A percentile compares a stretch with the other conserved stretches of the same genome.
Conservation (phyloP, 352 stramenopile species). For the Phytophthora pistaciae region DNA sequence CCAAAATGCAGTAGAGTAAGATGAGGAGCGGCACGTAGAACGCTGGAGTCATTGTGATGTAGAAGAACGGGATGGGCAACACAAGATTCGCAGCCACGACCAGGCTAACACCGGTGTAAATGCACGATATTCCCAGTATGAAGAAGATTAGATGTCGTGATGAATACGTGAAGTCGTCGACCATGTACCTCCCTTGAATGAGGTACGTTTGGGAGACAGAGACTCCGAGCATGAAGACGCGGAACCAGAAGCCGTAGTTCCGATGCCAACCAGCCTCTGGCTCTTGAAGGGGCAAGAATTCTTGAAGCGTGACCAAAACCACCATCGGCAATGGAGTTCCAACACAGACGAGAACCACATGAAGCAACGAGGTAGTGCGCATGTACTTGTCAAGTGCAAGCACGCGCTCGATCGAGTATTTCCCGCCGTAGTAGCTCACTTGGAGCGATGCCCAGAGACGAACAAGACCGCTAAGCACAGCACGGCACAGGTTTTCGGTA, state of each 20-base stretch:
- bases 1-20: constrained; percentile 10
- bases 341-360: constrained; percentile 18
- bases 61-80: constrained; percentile 34
- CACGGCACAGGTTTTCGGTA: background rate
- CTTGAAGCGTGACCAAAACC: constrained; percentile 8
- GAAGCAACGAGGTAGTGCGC: constrained; percentile 14
- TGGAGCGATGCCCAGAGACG: constrained; percentile 20
- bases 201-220: constrained; percentile 7
- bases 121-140: background rate
- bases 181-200: constrained; percentile 24
- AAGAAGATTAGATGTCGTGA: constrained; percentile 5
- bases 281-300: constrained; percentile 28
- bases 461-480: background rate
- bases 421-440: constrained; percentile 30
- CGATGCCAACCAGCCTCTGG: constrained; percentile 10
- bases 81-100: background rate
- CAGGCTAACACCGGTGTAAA: constrained; percentile 14
- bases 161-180: constrained; percentile 12
- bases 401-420: constrained; percentile 30
- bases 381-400: constrained; percentile 20
- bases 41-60: constrained; percentile 28
- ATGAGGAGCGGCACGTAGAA: constrained; percentile 21
- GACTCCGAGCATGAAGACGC: constrained; percentile 6
- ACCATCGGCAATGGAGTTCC: constrained; percentile 24
- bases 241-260: constrained; percentile 36